A percentile compares a stretch with the other conserved stretches of the same genome.
phyloP scores from a whole-genome alignment of 2,329 filamentous ascomycete species.

The Corynespora cassiicola region DNA sequence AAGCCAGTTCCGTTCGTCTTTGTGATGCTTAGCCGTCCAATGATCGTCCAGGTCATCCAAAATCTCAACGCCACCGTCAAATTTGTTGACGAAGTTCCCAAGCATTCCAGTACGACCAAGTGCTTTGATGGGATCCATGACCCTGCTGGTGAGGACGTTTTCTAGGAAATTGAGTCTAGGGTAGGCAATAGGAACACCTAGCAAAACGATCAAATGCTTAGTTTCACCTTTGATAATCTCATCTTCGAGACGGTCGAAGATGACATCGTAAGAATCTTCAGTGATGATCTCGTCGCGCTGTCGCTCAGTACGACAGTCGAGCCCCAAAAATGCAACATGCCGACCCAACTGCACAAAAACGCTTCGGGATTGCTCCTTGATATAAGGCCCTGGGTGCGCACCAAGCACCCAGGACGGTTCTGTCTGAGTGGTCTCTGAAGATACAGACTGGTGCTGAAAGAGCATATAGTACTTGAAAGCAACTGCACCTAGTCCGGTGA shows the following conservation, averaged over 20 bases:
- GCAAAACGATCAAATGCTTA: slow-evolving; percentile 86
- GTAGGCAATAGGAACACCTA: slow-evolving; percentile 70
- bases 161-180: slow-evolving; percentile 63
- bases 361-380: slow-evolving; percentile 83
- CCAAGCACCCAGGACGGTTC: slow-evolving; percentile 95
- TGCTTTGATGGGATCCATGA: slow-evolving; percentile 89
- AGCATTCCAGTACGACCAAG: slow-evolving; percentile 82
- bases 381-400: slow-evolving; percentile 82
- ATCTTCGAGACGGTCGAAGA: slow-evolving; percentile 82
- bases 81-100: slow-evolving; percentile 81
- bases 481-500: slow-evolving; percentile 85
- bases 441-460: slow-evolving; percentile 93
- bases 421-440: slow-evolving; percentile 77
- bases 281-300: slow-evolving; percentile 81
- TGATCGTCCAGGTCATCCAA: slow-evolving; percentile 93
- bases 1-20: slow-evolving; percentile 83
- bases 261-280: slow-evolving; percentile 80
- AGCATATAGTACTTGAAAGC: slow-evolving; percentile 99
- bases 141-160: slow-evolving; percentile 77
- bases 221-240: slow-evolving; percentile 85
- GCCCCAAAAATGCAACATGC: slow-evolving; percentile 79
- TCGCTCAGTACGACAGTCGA: slow-evolving; percentile 91
- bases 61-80: slow-evolving; percentile 91
- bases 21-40: slow-evolving; percentile 96
- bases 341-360: slow-evolving; percentile 84